Conservation (phyloP, 345 rosid genomes). For the Linum lewisii region DNA sequence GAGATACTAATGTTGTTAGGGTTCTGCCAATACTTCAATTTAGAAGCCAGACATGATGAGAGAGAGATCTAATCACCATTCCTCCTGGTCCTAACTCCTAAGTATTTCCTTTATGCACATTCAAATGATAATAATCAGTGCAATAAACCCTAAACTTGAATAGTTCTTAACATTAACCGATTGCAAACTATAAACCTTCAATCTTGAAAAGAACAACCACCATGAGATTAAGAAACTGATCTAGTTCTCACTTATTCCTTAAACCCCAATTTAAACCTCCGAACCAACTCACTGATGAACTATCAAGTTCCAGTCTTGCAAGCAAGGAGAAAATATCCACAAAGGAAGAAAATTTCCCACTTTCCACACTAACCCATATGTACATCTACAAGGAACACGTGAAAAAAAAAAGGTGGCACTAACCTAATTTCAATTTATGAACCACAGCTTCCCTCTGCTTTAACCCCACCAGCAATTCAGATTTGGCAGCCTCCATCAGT, state of each 20-base stretch:
- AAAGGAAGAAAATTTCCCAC: background rate
- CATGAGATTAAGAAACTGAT: background rate
- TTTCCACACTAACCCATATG: background rate
- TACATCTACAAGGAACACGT: background rate
- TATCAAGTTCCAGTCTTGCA: background rate
- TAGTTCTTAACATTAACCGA: background rate
- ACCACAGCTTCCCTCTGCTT: constrained; percentile 49
- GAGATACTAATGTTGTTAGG: background rate
- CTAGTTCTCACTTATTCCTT: background rate
- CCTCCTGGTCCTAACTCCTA: too few species aligned
- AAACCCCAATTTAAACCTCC: background rate
- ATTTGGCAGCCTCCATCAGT: constrained; percentile 38
- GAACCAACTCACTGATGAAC: background rate
- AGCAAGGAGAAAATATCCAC: too few species aligned
- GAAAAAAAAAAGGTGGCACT: constrained; percentile 12
- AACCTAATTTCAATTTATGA: constrained; percentile 43
- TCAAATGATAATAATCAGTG: background rate
- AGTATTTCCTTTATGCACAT: too few species aligned
- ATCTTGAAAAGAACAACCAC: too few species aligned
- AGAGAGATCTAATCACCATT: too few species aligned
- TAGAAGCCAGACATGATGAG: too few species aligned
- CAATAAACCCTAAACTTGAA: background rate
- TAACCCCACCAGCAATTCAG: constrained; percentile 44
- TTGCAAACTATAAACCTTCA: background rate
- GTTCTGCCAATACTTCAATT: background rate